These are phyloP conservation scores for Plenodomus lindquistii DNA, from an alignment of 2,329 filamentous ascomycete species.

Conservation along the genomic window DNA sequence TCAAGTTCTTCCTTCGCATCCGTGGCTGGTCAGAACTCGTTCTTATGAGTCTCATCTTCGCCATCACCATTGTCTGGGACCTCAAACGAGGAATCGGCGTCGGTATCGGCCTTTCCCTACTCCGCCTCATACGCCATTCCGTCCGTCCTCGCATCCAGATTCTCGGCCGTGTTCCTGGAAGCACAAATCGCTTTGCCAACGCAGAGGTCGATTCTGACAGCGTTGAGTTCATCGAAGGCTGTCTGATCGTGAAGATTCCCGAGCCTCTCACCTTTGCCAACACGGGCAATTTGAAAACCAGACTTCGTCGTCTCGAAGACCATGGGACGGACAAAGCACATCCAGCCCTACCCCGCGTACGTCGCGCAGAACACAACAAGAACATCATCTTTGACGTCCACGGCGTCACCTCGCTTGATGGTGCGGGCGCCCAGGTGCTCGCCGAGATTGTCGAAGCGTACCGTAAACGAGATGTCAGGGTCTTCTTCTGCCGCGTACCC, in stretches of 20 bases:
- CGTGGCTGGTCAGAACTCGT: constrained; percentile 82
- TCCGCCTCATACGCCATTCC: constrained; percentile 87
- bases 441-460: constrained; percentile 86
- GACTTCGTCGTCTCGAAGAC: constrained; percentile 80
- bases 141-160: constrained; percentile 96
- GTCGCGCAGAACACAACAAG: constrained; percentile 77
- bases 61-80: constrained; percentile 93
- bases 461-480: constrained; percentile 72
- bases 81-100: constrained; percentile 91
- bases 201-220: constrained; percentile 72
- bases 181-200: constrained; percentile 77
- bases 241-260: constrained; percentile 94
- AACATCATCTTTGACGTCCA: constrained; percentile 98
- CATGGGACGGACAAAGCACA: constrained; percentile 87
- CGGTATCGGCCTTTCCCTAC: constrained; percentile 85
- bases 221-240: constrained; percentile 88
- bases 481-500: constrained; percentile 71
- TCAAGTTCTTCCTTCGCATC: constrained; percentile 85
- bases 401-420: constrained; percentile 93
- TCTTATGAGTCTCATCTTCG: constrained; percentile 88
- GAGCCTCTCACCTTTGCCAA: constrained; percentile 97
- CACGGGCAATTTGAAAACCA: constrained; percentile 85
- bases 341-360: constrained; percentile 80
- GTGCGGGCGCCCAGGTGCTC: constrained; percentile 88
- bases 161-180: constrained; percentile 83